Base-by-base conservation (phyloP, 2,329 filamentous ascomycete species). In the Stachybotrys chlorohalonatus region DNA sequence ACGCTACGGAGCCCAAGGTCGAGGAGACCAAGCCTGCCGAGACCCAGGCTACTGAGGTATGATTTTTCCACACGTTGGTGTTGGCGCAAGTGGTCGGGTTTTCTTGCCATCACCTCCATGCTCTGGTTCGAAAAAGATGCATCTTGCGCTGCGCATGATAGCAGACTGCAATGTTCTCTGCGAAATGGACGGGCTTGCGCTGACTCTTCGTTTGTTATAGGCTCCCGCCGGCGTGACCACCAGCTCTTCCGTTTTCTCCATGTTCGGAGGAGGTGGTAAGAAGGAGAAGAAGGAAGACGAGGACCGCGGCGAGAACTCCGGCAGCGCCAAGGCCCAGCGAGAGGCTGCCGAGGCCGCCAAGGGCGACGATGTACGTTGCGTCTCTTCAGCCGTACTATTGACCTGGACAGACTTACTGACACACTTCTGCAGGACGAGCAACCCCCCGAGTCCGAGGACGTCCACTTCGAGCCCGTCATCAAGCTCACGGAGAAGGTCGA, bases 251-350 rank as follows among this genome's bases (percentile, higher is more conserved):
- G 89, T 97, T 61, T 97, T 97, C 80, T 93, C 90, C 73, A 97
- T 99, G 94, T 99, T 99, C 70, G 94, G 94, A 64, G 94, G 94
- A 60, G 94, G 94, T 59, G 89, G 89, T 57, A 95, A 95, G 84
- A 97, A 96, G 80, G 90, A 94, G 78, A 92, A 90, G 82, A 95
- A 94, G 81, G 87, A 89, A 56, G 78, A 66, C 5, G 89, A 89
- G 68, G 90, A 89, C 63, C 86, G 85, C 60, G 87, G 91, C 62
- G 92, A 96, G 71, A 89, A 85, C 70, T 95, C 90, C 62, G 92
- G 92, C 66, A 91, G 89, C 71, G 46, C 89, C 67, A 94, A 94
- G 80, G 87, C 86, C 56, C 84, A 90, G 73, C 80, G 81, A 59
- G 81, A 83, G 54, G 80, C 78, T 63, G 84, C 82, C 54, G 80